Evolutionary conservation across 2,329 filamentous ascomycete genomes (phyloP).

Genomic region (Paecilomyces variotii): DNA sequence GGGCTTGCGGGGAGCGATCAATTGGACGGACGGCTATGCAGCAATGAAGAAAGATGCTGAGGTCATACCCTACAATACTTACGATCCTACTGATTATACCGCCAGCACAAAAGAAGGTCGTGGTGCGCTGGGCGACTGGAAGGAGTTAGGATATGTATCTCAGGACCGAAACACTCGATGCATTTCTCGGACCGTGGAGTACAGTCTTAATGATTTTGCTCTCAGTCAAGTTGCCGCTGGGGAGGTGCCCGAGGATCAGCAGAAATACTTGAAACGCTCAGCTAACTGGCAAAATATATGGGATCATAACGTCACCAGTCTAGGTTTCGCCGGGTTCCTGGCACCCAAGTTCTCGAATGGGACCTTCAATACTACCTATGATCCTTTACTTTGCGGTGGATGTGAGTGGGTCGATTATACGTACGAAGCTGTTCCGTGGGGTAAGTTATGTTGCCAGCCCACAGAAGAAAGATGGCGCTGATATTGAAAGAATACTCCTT

Average conservation of each 20-base stretch:
- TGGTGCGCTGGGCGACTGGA: slow-evolving; percentile 62
- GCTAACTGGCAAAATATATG: slow-evolving; percentile 67
- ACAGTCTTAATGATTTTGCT: slow-evolving; percentile 58
- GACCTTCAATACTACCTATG: slow-evolving; percentile 39
- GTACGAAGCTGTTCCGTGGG: slow-evolving; percentile 56
- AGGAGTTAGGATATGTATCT: slow-evolving; percentile 56
- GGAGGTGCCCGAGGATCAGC: slow-evolving; percentile 40
- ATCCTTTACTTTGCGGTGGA: slow-evolving; percentile 50
- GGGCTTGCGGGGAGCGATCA: slow-evolving; percentile 52
- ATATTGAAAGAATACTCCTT: slow-evolving; percentile 48
- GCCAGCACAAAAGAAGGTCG: slow-evolving; percentile 61
- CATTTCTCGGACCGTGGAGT: slow-evolving; percentile 60
- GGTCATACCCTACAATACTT: slow-evolving; percentile 53
- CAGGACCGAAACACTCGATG: slow-evolving; percentile 49
- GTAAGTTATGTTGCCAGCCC: slow-evolving; percentile 9
- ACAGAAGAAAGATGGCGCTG: no score
- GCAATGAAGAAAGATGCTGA: slow-evolving; percentile 63
- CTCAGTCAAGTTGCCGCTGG: slow-evolving; percentile 45
- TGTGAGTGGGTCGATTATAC: slow-evolving; percentile 59
- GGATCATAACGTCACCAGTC: slow-evolving; percentile 50
- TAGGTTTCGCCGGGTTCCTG: slow-evolving; percentile 49
- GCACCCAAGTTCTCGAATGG: slow-evolving; percentile 48
- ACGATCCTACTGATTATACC: slow-evolving; percentile 44
- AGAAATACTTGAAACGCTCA: slow-evolving; percentile 55
- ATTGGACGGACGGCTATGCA: slow-evolving; percentile 57